phyloP scores from a whole-genome alignment of 371 early-diverging fungal genomes.

The Synchytrium microbalum region DNA sequence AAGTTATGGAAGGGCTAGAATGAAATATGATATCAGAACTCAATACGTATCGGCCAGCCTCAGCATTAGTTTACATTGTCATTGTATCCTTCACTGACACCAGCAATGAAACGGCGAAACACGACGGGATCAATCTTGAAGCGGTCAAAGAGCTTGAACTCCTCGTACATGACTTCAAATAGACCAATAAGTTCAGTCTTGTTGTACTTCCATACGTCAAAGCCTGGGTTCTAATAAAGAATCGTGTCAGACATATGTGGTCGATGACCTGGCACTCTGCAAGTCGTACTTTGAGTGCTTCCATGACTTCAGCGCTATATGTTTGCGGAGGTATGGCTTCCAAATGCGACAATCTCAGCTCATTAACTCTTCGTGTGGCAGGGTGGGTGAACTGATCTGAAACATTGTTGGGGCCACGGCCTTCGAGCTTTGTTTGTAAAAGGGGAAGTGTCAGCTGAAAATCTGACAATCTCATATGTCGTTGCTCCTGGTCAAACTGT shows the following conservation, averaged over 20 bases:
- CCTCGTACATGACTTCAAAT: slow-evolving; percentile 37
- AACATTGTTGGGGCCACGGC: neutral
- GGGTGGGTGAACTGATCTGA: neutral
- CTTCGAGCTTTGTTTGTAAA: neutral
- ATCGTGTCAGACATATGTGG: neutral
- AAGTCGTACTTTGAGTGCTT: neutral
- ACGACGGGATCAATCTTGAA: slow-evolving; percentile 28
- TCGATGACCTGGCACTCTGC: neutral
- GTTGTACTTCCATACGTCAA: slow-evolving; percentile 38
- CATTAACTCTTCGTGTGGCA: neutral
- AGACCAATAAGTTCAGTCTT: slow-evolving; percentile 32
- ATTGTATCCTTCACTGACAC: slow-evolving; percentile 34
- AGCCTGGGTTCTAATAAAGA: slow-evolving; percentile 5
- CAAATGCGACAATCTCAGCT: neutral
- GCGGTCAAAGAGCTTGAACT: slow-evolving; percentile 25
- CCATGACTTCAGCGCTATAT: neutral
- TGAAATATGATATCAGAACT: neutral
- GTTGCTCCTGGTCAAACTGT: neutral
- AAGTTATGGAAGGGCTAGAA: slow-evolving; percentile 9
- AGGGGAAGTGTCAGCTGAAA: neutral
- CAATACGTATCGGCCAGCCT: too few species aligned
- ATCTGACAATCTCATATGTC: neutral
- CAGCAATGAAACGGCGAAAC: slow-evolving; percentile 27
- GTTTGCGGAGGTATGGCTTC: neutral
- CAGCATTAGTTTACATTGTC: slow-evolving; percentile 15